Base-by-base conservation (phyloP, 1,284 basidiomycete genomes). In the Austropuccinia psidii region DNA sequence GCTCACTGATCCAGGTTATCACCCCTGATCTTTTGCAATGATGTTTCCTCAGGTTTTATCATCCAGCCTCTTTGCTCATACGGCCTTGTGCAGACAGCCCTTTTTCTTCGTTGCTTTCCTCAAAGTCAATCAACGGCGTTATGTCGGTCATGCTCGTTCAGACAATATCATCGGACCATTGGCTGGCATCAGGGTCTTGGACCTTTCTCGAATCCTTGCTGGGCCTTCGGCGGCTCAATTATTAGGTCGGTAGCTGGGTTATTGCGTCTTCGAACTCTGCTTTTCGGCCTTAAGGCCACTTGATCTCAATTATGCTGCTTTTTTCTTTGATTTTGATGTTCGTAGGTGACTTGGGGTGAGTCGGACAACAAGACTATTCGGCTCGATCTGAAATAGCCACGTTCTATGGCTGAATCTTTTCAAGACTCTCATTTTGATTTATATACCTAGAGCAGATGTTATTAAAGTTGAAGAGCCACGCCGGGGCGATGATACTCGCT, bases 401-500 rank as follows among this genome's bases (percentile, higher is more conserved):
- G 29, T 11, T 9, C 37, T 19, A 52, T 19, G 35, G 45, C 21
- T 27, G 31, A 27, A 27, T 24, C n/a, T 24, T 6, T 9, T 61
- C 35, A 58, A 31, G 7, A 60, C 13, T 8, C 31, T 43, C 19
- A 29, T n/a, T 6, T 43, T 21, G n/a, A n/a, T n/a, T 35, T 21
- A n/a, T n/a, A 41, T 31, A 19, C 58, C 35, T 21, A 77, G 89
- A 60, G 93, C 93, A 70, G 91, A 96, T 80, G 91, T 97, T 43
- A 88, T 96, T 81, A 98, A 85, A 77, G 80, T 84, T 11, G 80
- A 81, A 77, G 64, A 67, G 31, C 85, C 88, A 39, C 84, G 84
- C 33, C 84, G 85, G 72, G 93, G 94, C 39, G 94, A 98, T 79
- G 94, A 97, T 82, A 97, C 94, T 27, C 86, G 93, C 0, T 82